Evolutionary conservation across 257 asterid genomes (phyloP).

Genomic region (Ilex aquifolium): DNA sequence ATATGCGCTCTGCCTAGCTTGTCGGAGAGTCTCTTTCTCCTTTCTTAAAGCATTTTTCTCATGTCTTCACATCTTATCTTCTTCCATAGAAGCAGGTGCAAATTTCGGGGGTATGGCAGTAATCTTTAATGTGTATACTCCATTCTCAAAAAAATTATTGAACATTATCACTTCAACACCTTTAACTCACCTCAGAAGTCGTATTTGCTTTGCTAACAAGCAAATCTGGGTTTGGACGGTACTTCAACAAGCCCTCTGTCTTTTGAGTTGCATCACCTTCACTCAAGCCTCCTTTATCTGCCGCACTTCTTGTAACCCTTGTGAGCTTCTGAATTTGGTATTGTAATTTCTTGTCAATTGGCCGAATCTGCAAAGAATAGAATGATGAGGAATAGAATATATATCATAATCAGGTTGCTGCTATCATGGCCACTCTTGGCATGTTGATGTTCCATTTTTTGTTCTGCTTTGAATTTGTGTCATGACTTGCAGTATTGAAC

Average conservation of each 20-base stretch:
- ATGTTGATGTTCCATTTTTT: not conserved
- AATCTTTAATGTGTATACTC: constrained; percentile 3
- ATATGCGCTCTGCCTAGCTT: constrained; percentile 47
- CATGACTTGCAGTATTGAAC: not conserved
- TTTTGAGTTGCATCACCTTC: constrained; percentile 33
- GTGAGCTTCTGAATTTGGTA: constrained; percentile 82
- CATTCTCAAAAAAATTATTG: too few species aligned
- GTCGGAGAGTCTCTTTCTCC: constrained; percentile 41
- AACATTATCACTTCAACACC: not conserved
- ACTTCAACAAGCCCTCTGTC: constrained; percentile 55
- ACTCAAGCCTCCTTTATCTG: constrained; percentile 29
- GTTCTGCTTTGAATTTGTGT: not conserved
- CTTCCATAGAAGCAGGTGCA: constrained; percentile 66
- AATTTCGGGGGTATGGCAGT: constrained; percentile 44
- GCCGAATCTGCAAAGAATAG: constrained; percentile 62
- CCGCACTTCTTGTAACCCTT: constrained; percentile 23
- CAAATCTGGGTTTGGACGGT: constrained; percentile 78
- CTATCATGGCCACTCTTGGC: constrained; percentile 76
- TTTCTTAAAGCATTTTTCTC: constrained; percentile 68
- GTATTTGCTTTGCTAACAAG: constrained; percentile 38
- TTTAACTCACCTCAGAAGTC: constrained; percentile 39
- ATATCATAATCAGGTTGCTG: constrained; percentile 27
- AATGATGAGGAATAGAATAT: constrained; percentile 1
- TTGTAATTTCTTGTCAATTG: constrained; percentile 79
- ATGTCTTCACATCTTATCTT: constrained; percentile 51